Percentiles rank a stretch among this genome's conserved stretches.
Conservation (phyloP, 768 basidiomycete genomes). For the Lactarius sanguifluus region DNA sequence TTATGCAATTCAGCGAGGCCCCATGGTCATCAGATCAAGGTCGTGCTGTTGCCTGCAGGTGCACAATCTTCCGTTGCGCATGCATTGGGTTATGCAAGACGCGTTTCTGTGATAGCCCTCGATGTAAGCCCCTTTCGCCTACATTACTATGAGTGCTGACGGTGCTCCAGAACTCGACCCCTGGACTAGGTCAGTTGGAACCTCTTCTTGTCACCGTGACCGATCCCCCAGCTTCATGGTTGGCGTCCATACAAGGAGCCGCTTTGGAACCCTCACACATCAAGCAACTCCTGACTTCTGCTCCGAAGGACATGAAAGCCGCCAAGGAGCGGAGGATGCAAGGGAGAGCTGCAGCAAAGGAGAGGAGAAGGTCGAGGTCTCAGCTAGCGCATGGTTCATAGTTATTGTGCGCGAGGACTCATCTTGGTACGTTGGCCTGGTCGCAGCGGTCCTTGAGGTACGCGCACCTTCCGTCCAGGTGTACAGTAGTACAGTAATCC, state of each 20-base stretch:
- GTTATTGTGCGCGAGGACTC: neutral
- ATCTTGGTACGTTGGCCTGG: neutral
- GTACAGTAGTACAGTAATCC: neutral
- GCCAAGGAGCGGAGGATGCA: constrained; percentile 58
- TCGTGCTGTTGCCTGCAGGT: constrained; percentile 65
- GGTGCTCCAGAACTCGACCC: constrained; percentile 42
- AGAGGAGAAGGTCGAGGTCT: constrained; percentile 30
- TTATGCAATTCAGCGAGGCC: constrained; percentile 58
- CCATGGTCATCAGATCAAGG: constrained; percentile 40
- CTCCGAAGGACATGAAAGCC: constrained; percentile 75
- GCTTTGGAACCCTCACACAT: constrained; percentile 68
- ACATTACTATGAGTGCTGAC: constrained; percentile 10
- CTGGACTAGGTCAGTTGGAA: constrained; percentile 36
- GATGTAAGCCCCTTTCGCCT: constrained; percentile 48
- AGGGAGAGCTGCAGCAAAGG: constrained; percentile 51
- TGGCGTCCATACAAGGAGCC: constrained; percentile 38
- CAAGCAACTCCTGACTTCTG: constrained; percentile 76
- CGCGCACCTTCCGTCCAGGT: neutral
- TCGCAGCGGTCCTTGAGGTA: neutral
- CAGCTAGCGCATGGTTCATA: constrained; percentile 1
- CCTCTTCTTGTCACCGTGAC: constrained; percentile 52
- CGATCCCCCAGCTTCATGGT: constrained; percentile 65
- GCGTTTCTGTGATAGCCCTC: constrained; percentile 65
- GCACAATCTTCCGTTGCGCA: constrained; percentile 62
- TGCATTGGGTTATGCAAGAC: constrained; percentile 56